phyloP scores from a whole-genome alignment of 352 stramenopile genomes.

The Aphanomyces invadans region DNA sequence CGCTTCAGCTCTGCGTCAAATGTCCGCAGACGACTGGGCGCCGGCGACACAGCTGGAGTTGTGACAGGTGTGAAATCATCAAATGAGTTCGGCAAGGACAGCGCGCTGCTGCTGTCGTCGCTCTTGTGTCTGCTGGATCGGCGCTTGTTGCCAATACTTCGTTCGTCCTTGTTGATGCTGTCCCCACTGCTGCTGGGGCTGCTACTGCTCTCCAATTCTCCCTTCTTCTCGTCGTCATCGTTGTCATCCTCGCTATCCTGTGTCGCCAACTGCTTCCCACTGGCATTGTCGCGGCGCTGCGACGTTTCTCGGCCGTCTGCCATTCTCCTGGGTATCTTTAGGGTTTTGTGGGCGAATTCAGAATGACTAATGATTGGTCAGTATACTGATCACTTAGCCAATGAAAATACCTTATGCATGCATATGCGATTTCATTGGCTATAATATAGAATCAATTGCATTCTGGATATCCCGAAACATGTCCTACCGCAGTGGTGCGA shows the following conservation, averaged over 20 bases:
- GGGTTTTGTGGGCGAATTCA: too few species aligned
- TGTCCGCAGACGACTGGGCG: neutral
- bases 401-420: too few species aligned
- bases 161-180: neutral
- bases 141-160: neutral
- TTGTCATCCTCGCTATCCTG: neutral
- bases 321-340: too few species aligned
- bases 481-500: too few species aligned
- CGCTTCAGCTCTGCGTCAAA: slow-evolving; percentile 9
- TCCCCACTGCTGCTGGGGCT: neutral
- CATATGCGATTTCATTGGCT: too few species aligned
- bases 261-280: neutral
- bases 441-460: too few species aligned
- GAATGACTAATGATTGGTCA: too few species aligned
- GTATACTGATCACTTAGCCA: too few species aligned
- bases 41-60: slow-evolving; percentile 9
- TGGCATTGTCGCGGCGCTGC: too few species aligned
- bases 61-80: slow-evolving; percentile 10
- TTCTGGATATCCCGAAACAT: too few species aligned
- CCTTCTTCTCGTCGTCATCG: neutral
- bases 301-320: too few species aligned
- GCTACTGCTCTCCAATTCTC: neutral
- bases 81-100: slow-evolving; percentile 21
- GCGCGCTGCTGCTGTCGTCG: slow-evolving; percentile 17
- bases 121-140: neutral